Evolutionary conservation across 345 rosid genomes (phyloP).

Genomic region (Rhodamnia rubescens): DNA sequence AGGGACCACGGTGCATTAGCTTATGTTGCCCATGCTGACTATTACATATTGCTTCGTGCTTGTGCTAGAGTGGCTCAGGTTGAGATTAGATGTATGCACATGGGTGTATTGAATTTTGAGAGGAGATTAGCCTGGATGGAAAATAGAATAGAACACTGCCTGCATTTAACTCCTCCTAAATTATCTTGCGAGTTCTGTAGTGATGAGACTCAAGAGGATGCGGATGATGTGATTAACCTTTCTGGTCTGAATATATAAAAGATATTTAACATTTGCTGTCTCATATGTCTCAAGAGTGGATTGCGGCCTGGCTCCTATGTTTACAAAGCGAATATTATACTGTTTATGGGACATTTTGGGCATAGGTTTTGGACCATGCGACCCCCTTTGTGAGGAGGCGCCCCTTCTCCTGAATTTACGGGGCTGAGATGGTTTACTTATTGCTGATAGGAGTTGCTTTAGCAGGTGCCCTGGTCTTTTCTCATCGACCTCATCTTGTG

Average conservation of each 20-base stretch:
- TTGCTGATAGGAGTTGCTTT: neutral
- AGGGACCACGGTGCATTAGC: conserved; percentile 37
- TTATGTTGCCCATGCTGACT: conserved; percentile 70
- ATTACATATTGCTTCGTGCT: conserved; percentile 58
- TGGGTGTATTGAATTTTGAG: conserved; percentile 58
- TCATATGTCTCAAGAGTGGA: neutral
- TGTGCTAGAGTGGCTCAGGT: conserved; percentile 56
- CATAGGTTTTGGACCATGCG: neutral
- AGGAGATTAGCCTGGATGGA: conserved; percentile 77
- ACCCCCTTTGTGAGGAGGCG: too few relatives aligned
- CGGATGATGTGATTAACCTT: conserved; percentile 9
- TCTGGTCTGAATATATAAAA: conserved; percentile 11
- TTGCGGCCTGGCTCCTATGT: neutral
- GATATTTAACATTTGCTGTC: neutral
- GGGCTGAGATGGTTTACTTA: neutral
- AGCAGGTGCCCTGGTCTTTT: neutral
- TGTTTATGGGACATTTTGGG: neutral
- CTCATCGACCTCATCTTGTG: neutral
- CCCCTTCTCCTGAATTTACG: too few relatives aligned
- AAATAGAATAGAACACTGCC: conserved; percentile 39
- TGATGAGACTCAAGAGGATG: conserved; percentile 4
- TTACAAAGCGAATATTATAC: neutral
- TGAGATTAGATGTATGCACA: conserved; percentile 54
- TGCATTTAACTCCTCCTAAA: conserved; percentile 31
- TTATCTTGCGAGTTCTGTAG: conserved; percentile 36